phyloP scores from a whole-genome alignment of 306 rosid species.

The Rubus idaeus region DNA sequence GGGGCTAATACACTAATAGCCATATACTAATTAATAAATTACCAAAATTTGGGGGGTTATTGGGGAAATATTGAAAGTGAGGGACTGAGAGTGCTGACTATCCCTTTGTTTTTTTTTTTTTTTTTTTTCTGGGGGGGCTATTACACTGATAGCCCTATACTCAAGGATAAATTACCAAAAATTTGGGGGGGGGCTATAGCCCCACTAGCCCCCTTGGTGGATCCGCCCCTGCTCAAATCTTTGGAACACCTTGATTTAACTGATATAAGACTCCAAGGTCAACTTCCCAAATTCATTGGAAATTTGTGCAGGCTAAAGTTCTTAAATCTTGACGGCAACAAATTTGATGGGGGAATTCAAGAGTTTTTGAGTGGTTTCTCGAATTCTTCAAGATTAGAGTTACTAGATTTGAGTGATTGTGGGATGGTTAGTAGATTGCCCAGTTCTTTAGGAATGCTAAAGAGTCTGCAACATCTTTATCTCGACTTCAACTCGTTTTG shows the following conservation, averaged over 20 bases:
- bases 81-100: no score
- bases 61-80: no score
- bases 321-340: background rate
- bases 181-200: no score
- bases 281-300: background rate
- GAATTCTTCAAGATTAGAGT: background rate
- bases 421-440: conserved; percentile 5
- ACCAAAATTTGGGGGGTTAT: no score
- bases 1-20: no score
- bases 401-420: background rate
- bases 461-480: background rate
- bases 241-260: background rate
- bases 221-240: no score
- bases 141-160: no score
- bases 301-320: conserved; percentile 5
- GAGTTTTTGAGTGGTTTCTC: background rate
- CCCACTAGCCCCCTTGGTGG: no score
- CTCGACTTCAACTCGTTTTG: background rate
- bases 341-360: background rate
- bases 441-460: conserved; percentile 14
- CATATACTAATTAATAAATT: no score
- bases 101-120: no score
- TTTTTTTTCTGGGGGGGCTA: no score
- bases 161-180: no score
- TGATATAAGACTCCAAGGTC: accelerated